Evolutionary conservation across 192 early-diverging fungal genomes (phyloP), one percentile per base, ranked within the genome.

Genomic region (Coemansia sp.): DNA sequence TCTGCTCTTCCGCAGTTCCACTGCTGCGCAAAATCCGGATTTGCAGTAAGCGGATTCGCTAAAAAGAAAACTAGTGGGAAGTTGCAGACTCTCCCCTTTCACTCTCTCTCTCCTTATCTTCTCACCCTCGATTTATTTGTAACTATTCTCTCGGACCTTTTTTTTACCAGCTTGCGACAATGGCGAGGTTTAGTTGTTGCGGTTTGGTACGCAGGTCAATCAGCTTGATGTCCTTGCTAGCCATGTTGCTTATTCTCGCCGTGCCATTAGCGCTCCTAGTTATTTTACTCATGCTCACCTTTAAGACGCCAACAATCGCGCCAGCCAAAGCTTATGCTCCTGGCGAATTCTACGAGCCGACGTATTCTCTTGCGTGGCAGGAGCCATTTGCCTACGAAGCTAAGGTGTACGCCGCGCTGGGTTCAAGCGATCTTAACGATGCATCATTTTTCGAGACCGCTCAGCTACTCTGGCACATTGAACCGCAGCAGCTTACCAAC

Each of bases 321-420:
- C 53, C 53, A 16, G 53, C 53, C 30, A 30, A 33, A 57, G 53
- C 1, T 30, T 10, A 14, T 33, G 53, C 30, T 28, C 53, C 53
- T 3, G 53, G 30, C 8, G 11, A 57, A 14, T 16, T 1, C 4
- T 14, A 33, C 30, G 11, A 14, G 19, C 10, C 11, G 53, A 33
- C 28, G 53, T 57, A 32, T 57, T 28, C 28, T 28, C 28, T 28
- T 3, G 28, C 28, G 28, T 28, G 28, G 28, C 28, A 28, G 28
- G 28, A 57, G 53, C 53, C 53, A 57, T 57, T 57, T 30, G 53
- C 30, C 30, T 67, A 67, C 10, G 55, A 67, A 14, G 52, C 32
- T 4, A 67, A 67, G 28, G 66, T 67, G 42, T 67, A 67, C 13
- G 39, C 66, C 26, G 59, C 66, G 66, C 30, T 32, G 3, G 16